Evolutionary conservation across 164 flowering plant genomes (phyloP).

Genomic region (Umbellularia californica): DNA sequence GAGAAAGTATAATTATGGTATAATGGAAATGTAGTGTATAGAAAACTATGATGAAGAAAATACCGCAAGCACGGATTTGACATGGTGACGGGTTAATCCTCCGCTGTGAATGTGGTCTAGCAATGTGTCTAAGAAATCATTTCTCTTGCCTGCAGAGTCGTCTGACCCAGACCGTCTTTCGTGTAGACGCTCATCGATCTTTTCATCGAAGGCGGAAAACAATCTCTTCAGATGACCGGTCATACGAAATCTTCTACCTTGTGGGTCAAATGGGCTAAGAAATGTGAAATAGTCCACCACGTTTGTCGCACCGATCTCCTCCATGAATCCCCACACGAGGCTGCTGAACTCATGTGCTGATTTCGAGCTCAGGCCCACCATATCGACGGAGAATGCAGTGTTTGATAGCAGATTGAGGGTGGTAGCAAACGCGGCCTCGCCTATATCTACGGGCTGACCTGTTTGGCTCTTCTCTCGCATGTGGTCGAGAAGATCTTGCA

Average conservation of each 20-base stretch:
- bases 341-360: slow-evolving; percentile 4
- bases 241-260: slow-evolving; percentile 2
- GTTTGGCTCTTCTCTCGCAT: too few relatives aligned
- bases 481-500: too few relatives aligned
- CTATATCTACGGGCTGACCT: too few relatives aligned
- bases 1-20: too few relatives aligned
- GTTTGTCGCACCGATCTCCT: slow-evolving; percentile 1
- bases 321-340: not conserved
- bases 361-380: not conserved
- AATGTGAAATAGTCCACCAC: slow-evolving; percentile 7
- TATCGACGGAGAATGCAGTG: too few relatives aligned
- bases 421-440: too few relatives aligned
- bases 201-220: not conserved
- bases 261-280: not conserved
- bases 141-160: not conserved
- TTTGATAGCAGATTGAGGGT: too few relatives aligned
- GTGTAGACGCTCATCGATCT: not conserved
- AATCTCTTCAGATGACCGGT: not conserved
- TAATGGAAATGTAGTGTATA: too few relatives aligned
- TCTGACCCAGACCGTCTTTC: accelerated
- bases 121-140: slow-evolving; percentile 9
- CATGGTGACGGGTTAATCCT: not conserved
- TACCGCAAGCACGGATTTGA: not conserved
- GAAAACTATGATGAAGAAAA: too few relatives aligned
- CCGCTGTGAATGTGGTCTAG: not conserved